Base-by-base conservation (phyloP, 768 basidiomycete species). In the Scleroderma citrinum region DNA sequence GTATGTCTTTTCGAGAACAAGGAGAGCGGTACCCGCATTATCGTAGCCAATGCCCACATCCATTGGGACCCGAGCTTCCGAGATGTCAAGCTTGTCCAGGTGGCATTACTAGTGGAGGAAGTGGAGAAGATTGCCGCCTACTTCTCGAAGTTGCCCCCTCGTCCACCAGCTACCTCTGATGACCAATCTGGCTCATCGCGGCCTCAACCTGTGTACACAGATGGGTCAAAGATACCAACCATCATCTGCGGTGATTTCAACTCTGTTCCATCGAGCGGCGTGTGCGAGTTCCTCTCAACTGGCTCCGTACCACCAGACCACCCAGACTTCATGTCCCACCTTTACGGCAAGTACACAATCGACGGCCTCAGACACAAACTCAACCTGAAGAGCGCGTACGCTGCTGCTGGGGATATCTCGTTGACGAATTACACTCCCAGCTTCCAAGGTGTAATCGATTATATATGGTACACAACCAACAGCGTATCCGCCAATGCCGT, bases 31-130 rank as follows among this genome's bases (percentile, higher is more conserved):
- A 84, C 92, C 12, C 83, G 95, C 14, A 70, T 96, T 49, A 80
- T 98, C 59, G 78, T 97, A 46, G 86, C 87, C 34, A 97, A 98
- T 64, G 81, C 83, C 6, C 96, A 99, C 65, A 80, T 97, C 49
- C 81, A 85, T 57, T 98, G 95, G 95, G 88, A 97, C 64, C 90
- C 87, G 12, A 78, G 80, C 44, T 96, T 82, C 71, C 74, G 90
- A 44, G 96, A 99, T 65, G 96, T 99, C 71, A 99, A 99, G 71
- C 81, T 99, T 55, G 92, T 98, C 6, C 96, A 99, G 63, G 80
- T 78, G n/a, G 94, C 92, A 4, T 76, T 98, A 54, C 73, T 98
- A 42, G 72, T 96, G 51, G 95, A 97, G 51, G 94, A 97, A 66
- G 70, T 96, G 17, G 88, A 92, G 72, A 95, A 93, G 77, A 82